phyloP scores from a whole-genome alignment of 1,284 basidiomycete genomes.

The Microstroma glucosiphilum region DNA sequence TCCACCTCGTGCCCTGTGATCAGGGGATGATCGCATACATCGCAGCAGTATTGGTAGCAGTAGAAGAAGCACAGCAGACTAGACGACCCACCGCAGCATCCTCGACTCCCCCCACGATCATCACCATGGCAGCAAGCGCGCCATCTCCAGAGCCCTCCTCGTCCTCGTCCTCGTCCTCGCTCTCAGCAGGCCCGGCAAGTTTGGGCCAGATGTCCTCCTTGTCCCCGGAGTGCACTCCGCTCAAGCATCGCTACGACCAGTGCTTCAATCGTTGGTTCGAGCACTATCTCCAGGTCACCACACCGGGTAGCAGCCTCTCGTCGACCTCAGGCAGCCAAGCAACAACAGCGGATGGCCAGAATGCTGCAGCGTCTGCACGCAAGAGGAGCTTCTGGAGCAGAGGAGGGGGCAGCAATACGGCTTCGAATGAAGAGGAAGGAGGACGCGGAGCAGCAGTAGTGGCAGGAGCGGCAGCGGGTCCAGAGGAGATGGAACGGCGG shows the following conservation, averaged over 20 bases:
- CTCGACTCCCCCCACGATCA: too few species aligned
- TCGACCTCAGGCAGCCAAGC: too few species aligned
- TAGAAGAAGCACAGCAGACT: too few species aligned
- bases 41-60: too few species aligned
- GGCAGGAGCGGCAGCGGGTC: conserved; percentile 54
- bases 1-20: too few species aligned
- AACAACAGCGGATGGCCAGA: too few species aligned
- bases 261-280: conserved; percentile 97
- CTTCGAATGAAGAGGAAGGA: conserved; percentile 15
- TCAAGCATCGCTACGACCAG: conserved; percentile 80
- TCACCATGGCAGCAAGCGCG: background rate
- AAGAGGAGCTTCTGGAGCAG: conserved; percentile 8
- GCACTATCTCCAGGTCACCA: conserved; percentile 63
- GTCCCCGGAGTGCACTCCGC: conserved; percentile 73
- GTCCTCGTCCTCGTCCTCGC: conserved; percentile 2
- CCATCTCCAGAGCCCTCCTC: background rate
- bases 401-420: background rate
- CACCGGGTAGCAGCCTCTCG: conserved; percentile 9
- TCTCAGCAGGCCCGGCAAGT: background rate
- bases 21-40: too few species aligned
- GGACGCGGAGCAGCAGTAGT: conserved; percentile 53
- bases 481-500: background rate
- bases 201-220: conserved; percentile 53
- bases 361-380: conserved; percentile 3
- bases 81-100: too few species aligned